Evolutionary conservation across 352 stramenopile genomes (phyloP), one percentile per base, ranked within the genome.

Genomic region (Pilasporangium apinafurcum): DNA sequence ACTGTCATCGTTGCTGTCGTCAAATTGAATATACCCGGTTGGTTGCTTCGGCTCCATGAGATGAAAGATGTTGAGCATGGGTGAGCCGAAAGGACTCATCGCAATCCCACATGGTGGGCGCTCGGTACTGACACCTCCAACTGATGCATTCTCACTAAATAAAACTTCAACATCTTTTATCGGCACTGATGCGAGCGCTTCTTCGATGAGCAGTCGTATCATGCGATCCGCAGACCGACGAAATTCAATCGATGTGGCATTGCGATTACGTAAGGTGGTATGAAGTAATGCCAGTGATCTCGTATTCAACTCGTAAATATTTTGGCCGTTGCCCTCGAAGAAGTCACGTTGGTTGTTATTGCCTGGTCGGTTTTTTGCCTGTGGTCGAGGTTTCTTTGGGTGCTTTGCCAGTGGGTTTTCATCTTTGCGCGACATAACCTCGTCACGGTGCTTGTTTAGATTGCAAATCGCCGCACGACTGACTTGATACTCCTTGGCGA

Each of bases 401-500:
- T 81, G 64, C 44, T 81, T 83, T 14, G 67, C 65, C 29, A 80
- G 33, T 4, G 70, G 70, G 37, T 80, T 76, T 21, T 62, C 52
- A 53, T 77, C 47, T 32, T 51, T 55, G 9, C 67, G 53, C 5
- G 62, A 67, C 30, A 85, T 22, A 1, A 83, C 69, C 5, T 56
- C 50, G 17, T 74, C 58, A 5, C 72, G 49, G 35, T 85, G 67
- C 50, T 85, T 85, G 53, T 75, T 68, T 18, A 76, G 48, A 43
- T 85, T 85, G 45, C 68, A 81, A 27, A 85, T 85, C 13, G 68
- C 66, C 0, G 72, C 66, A 10, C 72, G 72, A 33, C 60, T 83
- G 26, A 85, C 69, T n/a, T 68, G 51, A 39, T 75, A 85, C 44
- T 85, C 74, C 50, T 81, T 83, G 10, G 74, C 68, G 2, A 84